Base-by-base conservation (phyloP, 2,329 filamentous ascomycete species). In the Xylariaceae sp. region DNA sequence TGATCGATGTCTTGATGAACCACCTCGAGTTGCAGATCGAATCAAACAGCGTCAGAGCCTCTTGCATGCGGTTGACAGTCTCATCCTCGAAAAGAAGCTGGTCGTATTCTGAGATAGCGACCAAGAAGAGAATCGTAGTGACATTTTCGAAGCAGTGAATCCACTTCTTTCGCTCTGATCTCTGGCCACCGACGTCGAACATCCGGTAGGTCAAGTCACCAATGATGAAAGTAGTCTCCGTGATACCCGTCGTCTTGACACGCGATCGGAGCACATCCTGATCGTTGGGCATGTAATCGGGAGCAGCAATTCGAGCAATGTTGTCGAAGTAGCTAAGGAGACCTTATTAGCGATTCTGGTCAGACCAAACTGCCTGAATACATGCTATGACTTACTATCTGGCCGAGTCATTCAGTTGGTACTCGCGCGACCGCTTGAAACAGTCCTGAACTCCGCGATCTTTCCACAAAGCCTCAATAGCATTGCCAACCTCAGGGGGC, bases 81-180 rank as follows among this genome's bases (percentile, higher is more conserved):
- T 96, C 92, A 69, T 97, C 92, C 71, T 97, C 92, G 71, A 97
- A 96, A 42, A 97, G 82, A 56, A 96, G 80, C 76, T 96, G 92
- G 71, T 97, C 92, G 78, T 97, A 97, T 73, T 96, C 92, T 62
- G 91, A 96, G 64, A 97, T 96, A 73, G 93, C 93, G 61, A 97
- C 93, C 50, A 96, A 77, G 85, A 97, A 97, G 38, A 97, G 87
- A 63, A 97, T 96, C 10, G 92, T 96, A 9, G 91, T 96, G 66
- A 97, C 92, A 66, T 97, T 96, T 78, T 97, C 92, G 74, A 97
- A 97, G 77, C 92, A 96, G 78, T 97, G 92, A 64, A 97, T 97
- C 92, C 92, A 97, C 84, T 97, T 97, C 88, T 97, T 97, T 70
- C 92, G 87, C 75, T 97, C 92, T 6, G 90, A 96, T 71, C 92